phyloP scores from a whole-genome alignment of 2,329 filamentous ascomycete species.

The Penicillium hesseltinei region DNA sequence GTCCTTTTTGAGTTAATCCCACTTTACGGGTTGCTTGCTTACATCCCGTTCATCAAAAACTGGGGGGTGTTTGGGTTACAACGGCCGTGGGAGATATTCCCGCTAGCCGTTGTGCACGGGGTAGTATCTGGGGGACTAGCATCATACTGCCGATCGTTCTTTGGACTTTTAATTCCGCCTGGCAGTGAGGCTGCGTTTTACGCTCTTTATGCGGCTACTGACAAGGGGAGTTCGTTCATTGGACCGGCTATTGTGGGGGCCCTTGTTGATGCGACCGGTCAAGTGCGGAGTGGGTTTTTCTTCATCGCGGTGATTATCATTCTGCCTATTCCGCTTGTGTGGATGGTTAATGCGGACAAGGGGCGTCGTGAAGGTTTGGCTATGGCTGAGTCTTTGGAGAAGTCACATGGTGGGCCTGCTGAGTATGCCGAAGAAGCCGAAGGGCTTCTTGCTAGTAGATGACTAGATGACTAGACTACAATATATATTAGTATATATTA shows the following conservation, averaged over 20 bases:
- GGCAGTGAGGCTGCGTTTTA: slow-evolving; percentile 92
- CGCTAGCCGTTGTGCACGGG: slow-evolving; percentile 79
- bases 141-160: slow-evolving; percentile 82
- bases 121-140: slow-evolving; percentile 82
- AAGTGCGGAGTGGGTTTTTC: slow-evolving; percentile 80
- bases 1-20: slow-evolving; percentile 86
- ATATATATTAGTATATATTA: too few relatives aligned
- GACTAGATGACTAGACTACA: background rate
- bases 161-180: slow-evolving; percentile 82
- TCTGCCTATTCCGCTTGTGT: slow-evolving; percentile 76
- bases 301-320: slow-evolving; percentile 80
- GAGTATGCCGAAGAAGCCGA: slow-evolving; percentile 30
- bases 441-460: slow-evolving; percentile 23
- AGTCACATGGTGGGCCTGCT: slow-evolving; percentile 13
- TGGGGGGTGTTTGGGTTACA: slow-evolving; percentile 78
- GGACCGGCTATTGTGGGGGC: slow-evolving; percentile 84
- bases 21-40: slow-evolving; percentile 79
- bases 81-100: slow-evolving; percentile 91
- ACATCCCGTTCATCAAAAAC: slow-evolving; percentile 69
- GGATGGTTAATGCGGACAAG: slow-evolving; percentile 57
- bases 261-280: slow-evolving; percentile 75
- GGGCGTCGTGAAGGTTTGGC: slow-evolving; percentile 34
- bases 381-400: slow-evolving; percentile 30
- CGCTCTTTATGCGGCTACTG: slow-evolving; percentile 88
- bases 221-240: slow-evolving; percentile 88